phyloP scores from a whole-genome alignment of 257 asterid species.

The Striga asiatica region DNA sequence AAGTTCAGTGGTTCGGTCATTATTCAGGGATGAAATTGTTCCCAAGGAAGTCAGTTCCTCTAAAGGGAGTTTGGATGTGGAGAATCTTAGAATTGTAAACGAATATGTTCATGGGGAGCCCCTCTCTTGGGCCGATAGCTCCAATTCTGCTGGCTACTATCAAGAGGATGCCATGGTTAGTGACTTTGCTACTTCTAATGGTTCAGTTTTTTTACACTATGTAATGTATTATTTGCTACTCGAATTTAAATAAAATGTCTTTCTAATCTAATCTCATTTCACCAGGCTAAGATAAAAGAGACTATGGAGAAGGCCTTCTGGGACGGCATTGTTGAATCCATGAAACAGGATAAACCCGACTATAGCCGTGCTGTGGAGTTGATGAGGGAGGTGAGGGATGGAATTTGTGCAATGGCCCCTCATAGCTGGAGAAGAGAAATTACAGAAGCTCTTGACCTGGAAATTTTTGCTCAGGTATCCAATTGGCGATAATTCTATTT shows the following conservation, averaged over 20 bases:
- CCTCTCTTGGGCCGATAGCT: slow-evolving; percentile 31
- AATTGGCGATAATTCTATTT: background rate
- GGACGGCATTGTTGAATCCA: slow-evolving; percentile 77
- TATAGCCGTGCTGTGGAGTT: slow-evolving; percentile 53
- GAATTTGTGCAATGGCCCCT: slow-evolving; percentile 68
- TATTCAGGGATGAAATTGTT: slow-evolving; percentile 39
- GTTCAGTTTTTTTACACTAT: background rate
- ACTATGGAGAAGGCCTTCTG: slow-evolving; percentile 88
- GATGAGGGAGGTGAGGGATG: slow-evolving; percentile 80
- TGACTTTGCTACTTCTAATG: background rate
- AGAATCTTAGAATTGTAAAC: slow-evolving; percentile 72
- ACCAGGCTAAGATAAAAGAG: slow-evolving; percentile 54
- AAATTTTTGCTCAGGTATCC: slow-evolving; percentile 71
- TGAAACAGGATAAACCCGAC: slow-evolving; percentile 52
- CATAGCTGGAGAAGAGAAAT: slow-evolving; percentile 76
- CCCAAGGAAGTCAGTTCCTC: too few species aligned
- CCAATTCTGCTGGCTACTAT: slow-evolving; percentile 22
- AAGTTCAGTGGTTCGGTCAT: slow-evolving; percentile 49
- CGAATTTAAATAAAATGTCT: too few species aligned
- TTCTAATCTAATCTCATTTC: too few species aligned
- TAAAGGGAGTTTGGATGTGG: slow-evolving; percentile 41
- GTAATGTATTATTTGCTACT: background rate
- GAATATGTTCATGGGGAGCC: slow-evolving; percentile 75
- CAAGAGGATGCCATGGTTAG: slow-evolving; percentile 39
- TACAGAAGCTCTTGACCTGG: slow-evolving; percentile 61